Conservation (phyloP, 2,329 filamentous ascomycete genomes). For the Fusarium sp. region DNA sequence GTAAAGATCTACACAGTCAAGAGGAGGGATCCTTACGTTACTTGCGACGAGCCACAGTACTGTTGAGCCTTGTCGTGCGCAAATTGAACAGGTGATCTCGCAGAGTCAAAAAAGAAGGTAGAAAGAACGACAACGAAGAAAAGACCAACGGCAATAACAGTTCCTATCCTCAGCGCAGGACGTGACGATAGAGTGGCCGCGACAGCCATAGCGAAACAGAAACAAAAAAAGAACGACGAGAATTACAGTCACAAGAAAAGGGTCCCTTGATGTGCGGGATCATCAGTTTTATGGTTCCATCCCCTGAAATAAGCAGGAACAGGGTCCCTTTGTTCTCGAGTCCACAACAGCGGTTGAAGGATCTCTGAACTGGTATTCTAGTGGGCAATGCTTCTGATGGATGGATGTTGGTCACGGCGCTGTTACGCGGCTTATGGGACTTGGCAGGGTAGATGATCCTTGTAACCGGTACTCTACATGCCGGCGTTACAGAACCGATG, state of each 20-base stretch:
- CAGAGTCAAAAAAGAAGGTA: conserved; percentile 18
- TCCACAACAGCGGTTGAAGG: background rate
- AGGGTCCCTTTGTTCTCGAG: background rate
- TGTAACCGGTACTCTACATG: background rate
- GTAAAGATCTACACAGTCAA: background rate
- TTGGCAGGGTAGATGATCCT: background rate
- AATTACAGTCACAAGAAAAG: background rate
- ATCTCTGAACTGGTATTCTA: background rate
- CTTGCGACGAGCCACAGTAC: conserved; percentile 15
- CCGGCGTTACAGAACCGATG: conserved; percentile 1
- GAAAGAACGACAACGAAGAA: conserved; percentile 32
- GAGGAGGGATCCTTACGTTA: background rate
- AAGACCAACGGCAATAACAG: conserved; percentile 11
- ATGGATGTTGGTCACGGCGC: background rate
- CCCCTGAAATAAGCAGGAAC: background rate
- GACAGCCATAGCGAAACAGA: conserved; percentile 15
- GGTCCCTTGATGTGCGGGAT: background rate
- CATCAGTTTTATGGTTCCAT: background rate
- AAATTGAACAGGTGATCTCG: conserved; percentile 20
- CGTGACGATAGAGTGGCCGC: conserved; percentile 22
- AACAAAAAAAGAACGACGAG: background rate
- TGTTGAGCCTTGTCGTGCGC: conserved; percentile 28
- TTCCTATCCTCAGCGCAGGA: conserved; percentile 18
- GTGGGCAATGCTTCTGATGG: background rate
- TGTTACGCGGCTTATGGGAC: background rate